Conservation (phyloP, 345 rosid species). For the Adansonia digitata region DNA sequence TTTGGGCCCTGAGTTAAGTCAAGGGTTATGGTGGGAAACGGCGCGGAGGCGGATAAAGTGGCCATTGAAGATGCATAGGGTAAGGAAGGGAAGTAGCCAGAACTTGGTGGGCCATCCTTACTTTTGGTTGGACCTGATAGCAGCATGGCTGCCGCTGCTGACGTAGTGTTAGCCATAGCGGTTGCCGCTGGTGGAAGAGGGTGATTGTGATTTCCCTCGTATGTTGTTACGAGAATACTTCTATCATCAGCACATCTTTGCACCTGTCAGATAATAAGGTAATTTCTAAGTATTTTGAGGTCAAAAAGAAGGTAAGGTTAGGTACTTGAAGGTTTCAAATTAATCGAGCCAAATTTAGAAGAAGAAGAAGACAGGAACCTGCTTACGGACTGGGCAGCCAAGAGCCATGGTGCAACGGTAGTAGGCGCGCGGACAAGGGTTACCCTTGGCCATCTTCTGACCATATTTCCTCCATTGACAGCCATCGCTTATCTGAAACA, state of each 20-base stretch:
- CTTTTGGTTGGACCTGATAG: conserved; percentile 67
- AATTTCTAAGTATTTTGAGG: not conserved
- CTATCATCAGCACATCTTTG: conserved; percentile 88
- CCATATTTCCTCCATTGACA: conserved; percentile 92
- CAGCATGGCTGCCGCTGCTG: conserved; percentile 87
- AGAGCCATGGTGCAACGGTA: conserved; percentile 81
- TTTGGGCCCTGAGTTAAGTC: conserved; percentile 70
- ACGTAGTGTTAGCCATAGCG: conserved; percentile 84
- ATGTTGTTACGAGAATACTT: conserved; percentile 71
- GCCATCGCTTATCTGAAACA: conserved; percentile 55
- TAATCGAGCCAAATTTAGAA: not conserved
- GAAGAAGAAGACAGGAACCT: conserved; percentile 27
- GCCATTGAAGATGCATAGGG: conserved; percentile 78
- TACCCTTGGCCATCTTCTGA: conserved; percentile 82
- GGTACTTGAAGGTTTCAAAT: not conserved
- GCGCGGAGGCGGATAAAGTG: conserved; percentile 71
- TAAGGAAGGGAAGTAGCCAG: conserved; percentile 37
- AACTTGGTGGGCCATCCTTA: conserved; percentile 42
- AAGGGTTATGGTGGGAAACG: conserved; percentile 88
- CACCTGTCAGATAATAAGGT: conserved; percentile 37
- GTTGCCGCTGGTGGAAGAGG: conserved; percentile 92
- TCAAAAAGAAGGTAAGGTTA: not conserved
- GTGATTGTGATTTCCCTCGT: conserved; percentile 95
- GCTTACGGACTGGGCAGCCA: conserved; percentile 85
- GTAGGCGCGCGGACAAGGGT: conserved; percentile 84